Conservation (phyloP, 2,329 filamentous ascomycete genomes). For the Fusarium continuum region DNA sequence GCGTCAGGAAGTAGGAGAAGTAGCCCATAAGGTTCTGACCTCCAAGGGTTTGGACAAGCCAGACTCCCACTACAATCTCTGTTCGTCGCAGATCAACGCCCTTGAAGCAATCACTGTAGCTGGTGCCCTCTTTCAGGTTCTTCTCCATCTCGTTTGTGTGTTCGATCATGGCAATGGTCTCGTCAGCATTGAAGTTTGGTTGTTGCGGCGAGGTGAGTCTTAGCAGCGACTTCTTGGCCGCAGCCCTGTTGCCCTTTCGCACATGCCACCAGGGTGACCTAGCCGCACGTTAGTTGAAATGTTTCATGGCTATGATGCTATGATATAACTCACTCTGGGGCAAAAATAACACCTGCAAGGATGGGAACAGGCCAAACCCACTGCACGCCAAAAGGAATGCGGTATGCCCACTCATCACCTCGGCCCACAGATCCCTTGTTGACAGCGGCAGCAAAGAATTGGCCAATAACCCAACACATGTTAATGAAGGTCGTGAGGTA, state of each 20-base stretch:
- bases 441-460: constrained; percentile 60
- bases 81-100: constrained; percentile 62
- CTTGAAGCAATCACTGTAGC: constrained; percentile 62
- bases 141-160: constrained; percentile 63
- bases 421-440: constrained; percentile 53
- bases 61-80: constrained; percentile 60
- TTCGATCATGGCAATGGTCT: constrained; percentile 62
- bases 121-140: constrained; percentile 52
- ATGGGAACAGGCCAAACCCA: constrained; percentile 63
- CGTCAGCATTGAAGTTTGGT: constrained; percentile 54
- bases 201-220: constrained; percentile 53
- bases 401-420: constrained; percentile 58
- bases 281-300: neutral
- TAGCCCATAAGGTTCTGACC: constrained; percentile 61
- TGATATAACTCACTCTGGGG: constrained; percentile 54
- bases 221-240: constrained; percentile 53
- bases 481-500: constrained; percentile 66
- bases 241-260: constrained; percentile 53
- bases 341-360: constrained; percentile 55
- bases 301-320: accelerated
- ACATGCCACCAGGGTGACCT: constrained; percentile 63
- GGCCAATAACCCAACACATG: constrained; percentile 66
- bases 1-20: constrained; percentile 57
- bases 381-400: constrained; percentile 61
- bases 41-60: constrained; percentile 59